phyloP scores from a whole-genome alignment of 208 protist species.

The Wallacemonas sp. region DNA sequence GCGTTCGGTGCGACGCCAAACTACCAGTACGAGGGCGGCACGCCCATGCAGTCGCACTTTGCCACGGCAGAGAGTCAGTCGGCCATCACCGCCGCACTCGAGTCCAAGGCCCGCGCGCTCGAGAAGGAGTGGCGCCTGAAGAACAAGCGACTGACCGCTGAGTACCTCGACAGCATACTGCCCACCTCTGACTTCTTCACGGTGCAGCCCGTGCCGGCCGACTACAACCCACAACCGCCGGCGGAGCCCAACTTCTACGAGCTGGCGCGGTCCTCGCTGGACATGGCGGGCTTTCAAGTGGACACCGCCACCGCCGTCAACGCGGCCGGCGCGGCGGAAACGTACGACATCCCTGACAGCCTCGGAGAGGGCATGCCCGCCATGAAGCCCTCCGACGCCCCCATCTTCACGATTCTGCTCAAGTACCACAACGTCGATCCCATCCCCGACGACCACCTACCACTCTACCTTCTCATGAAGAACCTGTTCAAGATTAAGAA shows the following conservation, averaged over 20 bases:
- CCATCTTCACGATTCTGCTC: conserved; percentile 96
- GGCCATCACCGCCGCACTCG: conserved; percentile 70
- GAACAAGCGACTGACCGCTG: conserved; percentile 83
- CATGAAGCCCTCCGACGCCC: conserved; percentile 97
- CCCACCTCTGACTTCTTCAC: conserved; percentile 73
- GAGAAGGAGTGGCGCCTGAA: conserved; percentile 83
- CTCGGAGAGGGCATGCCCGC: conserved; percentile 92
- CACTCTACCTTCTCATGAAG: conserved; percentile 97
- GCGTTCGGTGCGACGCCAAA: conserved; percentile 79
- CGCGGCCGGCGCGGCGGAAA: conserved; percentile 14
- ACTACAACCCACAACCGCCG: conserved; percentile 78
- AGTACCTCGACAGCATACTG: conserved; percentile 75
- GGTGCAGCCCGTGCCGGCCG: conserved; percentile 62
- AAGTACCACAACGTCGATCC: conserved; percentile 84
- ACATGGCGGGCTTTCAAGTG: conserved; percentile 48
- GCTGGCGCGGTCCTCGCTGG: conserved; percentile 62
- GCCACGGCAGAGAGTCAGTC: conserved; percentile 51
- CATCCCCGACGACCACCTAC: conserved; percentile 90
- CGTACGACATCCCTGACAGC: conserved; percentile 86
- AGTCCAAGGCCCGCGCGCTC: conserved; percentile 70
- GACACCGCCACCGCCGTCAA: background rate
- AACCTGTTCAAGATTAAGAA: conserved; percentile 99
- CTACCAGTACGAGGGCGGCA: conserved; percentile 85
- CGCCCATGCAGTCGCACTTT: conserved; percentile 84
- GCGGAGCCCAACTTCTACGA: conserved; percentile 92